These are phyloP conservation scores for Sequoiadendron giganteum DNA, from an alignment of 75 land plant genomes.

Conservation along the genomic window DNA sequence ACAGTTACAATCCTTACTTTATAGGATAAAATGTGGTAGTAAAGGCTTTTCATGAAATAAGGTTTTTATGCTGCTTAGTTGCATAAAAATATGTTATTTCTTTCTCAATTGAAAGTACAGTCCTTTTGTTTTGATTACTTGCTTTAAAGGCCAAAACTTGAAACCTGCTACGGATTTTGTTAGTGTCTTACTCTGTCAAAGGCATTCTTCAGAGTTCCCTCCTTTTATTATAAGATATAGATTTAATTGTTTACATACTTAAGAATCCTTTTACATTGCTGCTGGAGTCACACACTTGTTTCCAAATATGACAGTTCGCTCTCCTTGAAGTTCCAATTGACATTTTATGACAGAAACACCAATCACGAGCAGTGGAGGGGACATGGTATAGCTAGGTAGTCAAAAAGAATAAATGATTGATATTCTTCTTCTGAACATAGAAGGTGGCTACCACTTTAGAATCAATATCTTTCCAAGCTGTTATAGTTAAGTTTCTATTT, in stretches of 20 bases:
- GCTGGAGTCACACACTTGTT: neutral
- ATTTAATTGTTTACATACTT: neutral
- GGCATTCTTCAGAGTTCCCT: no score
- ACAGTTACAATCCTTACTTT: neutral
- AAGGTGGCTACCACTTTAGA: neutral
- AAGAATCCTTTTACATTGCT: neutral
- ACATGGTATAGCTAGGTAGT: neutral
- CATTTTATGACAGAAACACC: no score
- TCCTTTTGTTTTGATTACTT: neutral
- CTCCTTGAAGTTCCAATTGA: neutral
- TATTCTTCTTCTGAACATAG: neutral
- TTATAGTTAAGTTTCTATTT: no score
- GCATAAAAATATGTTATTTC: neutral
- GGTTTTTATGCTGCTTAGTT: neutral
- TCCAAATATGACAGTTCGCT: neutral
- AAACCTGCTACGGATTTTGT: neutral
- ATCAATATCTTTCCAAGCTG: neutral
- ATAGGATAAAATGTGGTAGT: neutral
- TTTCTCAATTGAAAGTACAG: neutral
- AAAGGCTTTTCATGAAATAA: neutral
- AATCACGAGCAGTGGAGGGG: neutral
- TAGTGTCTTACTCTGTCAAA: neutral
- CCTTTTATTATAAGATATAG: neutral
- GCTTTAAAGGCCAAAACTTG: neutral
- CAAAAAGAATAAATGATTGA: neutral